A percentile compares a stretch with the other conserved stretches of the same genome.
Conservation (phyloP, 441 rosid species). For the Populus hybrid region DNA sequence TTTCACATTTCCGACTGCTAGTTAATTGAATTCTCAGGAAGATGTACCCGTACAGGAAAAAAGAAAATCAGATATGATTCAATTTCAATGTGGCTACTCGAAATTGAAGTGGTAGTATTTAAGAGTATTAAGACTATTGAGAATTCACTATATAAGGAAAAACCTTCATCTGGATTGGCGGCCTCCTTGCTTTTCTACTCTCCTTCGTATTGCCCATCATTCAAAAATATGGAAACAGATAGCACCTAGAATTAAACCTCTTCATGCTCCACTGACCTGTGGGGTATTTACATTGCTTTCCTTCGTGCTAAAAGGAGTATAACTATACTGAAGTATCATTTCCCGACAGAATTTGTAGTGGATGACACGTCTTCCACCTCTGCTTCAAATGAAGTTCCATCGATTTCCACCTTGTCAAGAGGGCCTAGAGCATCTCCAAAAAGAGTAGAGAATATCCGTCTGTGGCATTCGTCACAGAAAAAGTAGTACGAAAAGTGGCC, state of each 20-base stretch:
- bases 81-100: not conserved
- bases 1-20: not conserved
- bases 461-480: constrained; percentile 81
- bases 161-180: constrained; percentile 6
- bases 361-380: not conserved
- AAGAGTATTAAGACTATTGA: not conserved
- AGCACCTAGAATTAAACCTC: constrained; percentile 5
- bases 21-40: not conserved
- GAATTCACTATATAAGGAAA: not conserved
- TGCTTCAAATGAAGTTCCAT: not conserved
- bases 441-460: constrained; percentile 57
- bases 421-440: constrained; percentile 74
- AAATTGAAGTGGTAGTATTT: not conserved
- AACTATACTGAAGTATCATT: not conserved
- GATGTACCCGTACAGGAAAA: not conserved
- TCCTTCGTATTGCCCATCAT: constrained; percentile 6
- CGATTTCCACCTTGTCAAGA: constrained; percentile 25
- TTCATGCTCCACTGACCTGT: not conserved
- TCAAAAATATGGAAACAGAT: constrained; percentile 14
- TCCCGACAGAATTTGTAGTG: not conserved
- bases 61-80: not conserved
- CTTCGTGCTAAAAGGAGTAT: not conserved
- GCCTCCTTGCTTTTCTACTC: constrained; percentile 20
- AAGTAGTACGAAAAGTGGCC: constrained; percentile 82
- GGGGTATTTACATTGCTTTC: not conserved